Percentiles rank a stretch among this genome's conserved stretches.
Conservation (phyloP, 495 filamentous ascomycete species). For the Xylaria palmicola region DNA sequence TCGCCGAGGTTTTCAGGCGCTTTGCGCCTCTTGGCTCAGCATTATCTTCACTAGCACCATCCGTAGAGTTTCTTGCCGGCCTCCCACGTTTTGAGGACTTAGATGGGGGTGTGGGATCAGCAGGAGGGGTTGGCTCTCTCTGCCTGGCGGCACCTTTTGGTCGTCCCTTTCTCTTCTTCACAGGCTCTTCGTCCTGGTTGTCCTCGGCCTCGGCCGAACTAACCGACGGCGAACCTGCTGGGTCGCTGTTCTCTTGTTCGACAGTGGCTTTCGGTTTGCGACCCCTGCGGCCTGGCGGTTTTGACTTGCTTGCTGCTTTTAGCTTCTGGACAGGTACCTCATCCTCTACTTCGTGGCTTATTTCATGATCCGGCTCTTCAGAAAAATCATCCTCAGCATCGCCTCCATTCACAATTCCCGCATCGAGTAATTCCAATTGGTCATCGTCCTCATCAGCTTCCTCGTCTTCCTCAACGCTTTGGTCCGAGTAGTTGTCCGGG, state of each 20-base stretch:
- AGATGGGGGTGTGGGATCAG: slow-evolving; percentile 17
- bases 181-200: slow-evolving; percentile 25
- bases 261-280: slow-evolving; percentile 30
- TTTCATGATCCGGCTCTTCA: slow-evolving; percentile 28
- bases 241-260: slow-evolving; percentile 18
- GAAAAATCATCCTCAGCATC: slow-evolving; percentile 20
- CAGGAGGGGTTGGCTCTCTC: slow-evolving; percentile 17
- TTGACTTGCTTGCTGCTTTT: slow-evolving; percentile 21
- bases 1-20: slow-evolving; percentile 22
- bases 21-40: slow-evolving; percentile 26
- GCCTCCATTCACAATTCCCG: slow-evolving; percentile 25
- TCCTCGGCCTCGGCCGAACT: slow-evolving; percentile 22
- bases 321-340: slow-evolving; percentile 10
- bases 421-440: slow-evolving; percentile 36
- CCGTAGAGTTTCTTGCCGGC: slow-evolving; percentile 14
- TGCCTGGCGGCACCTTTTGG: slow-evolving; percentile 24
- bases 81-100: slow-evolving; percentile 28
- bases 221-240: slow-evolving; percentile 19
- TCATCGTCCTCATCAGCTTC: slow-evolving; percentile 30
- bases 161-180: slow-evolving; percentile 32
- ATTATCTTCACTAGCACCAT: slow-evolving; percentile 21
- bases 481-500: slow-evolving; percentile 6
- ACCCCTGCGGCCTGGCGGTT: slow-evolving; percentile 23
- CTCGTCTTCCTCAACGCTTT: slow-evolving; percentile 19
- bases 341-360: slow-evolving; percentile 30